These are phyloP conservation scores for Aureobasidium mangrovei DNA, from an alignment of 2,329 filamentous ascomycete genomes.

Conservation along the genomic window DNA sequence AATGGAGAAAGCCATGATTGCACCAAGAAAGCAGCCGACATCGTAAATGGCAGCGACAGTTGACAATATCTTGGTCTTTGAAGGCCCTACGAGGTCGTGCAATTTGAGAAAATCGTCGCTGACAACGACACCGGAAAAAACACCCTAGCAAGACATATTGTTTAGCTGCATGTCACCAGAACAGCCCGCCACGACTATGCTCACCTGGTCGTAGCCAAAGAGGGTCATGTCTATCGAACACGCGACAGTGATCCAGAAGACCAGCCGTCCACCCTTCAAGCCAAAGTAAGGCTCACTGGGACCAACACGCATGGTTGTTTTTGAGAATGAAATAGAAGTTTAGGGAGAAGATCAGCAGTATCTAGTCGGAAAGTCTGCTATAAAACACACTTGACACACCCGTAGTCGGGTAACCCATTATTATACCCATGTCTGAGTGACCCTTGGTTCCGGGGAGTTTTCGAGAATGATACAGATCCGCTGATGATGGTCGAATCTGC, in stretches of 20 bases:
- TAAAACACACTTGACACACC: too few relatives aligned
- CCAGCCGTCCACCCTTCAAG: slow-evolving; percentile 46
- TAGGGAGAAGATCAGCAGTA: too few relatives aligned
- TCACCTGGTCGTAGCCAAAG: slow-evolving; percentile 25
- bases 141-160: slow-evolving; percentile 27
- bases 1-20: slow-evolving; percentile 39
- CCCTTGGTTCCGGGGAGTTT: background rate
- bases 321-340: too few relatives aligned
- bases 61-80: slow-evolving; percentile 19
- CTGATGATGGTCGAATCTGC: background rate
- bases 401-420: background rate
- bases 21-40: slow-evolving; percentile 52
- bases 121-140: slow-evolving; percentile 48
- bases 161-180: slow-evolving; percentile 33
- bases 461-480: background rate
- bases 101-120: slow-evolving; percentile 44
- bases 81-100: slow-evolving; percentile 36
- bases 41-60: slow-evolving; percentile 52
- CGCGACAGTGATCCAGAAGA: slow-evolving; percentile 33
- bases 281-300: slow-evolving; percentile 41
- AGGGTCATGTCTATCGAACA: slow-evolving; percentile 43
- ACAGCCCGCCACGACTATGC: background rate
- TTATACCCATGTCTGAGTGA: background rate
- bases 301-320: background rate
- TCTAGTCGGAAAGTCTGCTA: too few relatives aligned